Evolutionary conservation across 306 rosid genomes (phyloP).

Genomic region (Cicer judaicum): DNA sequence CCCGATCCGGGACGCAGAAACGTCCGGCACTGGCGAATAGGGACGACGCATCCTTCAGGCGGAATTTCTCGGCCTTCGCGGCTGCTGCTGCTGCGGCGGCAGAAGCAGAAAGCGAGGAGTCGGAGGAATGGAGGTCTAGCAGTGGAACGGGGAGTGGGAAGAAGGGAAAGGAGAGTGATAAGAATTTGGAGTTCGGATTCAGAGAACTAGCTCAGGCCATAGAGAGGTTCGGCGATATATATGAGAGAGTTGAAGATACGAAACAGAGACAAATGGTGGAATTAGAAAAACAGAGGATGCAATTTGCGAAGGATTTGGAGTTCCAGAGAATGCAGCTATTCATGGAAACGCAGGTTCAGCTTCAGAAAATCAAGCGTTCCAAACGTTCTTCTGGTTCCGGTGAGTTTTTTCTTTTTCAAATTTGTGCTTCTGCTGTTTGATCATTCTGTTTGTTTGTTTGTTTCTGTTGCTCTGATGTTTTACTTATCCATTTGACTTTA

Average conservation of each 20-base stretch:
- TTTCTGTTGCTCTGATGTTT: background rate
- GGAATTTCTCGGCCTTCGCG: constrained; percentile 63
- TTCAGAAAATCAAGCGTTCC: constrained; percentile 67
- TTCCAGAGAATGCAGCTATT: constrained; percentile 70
- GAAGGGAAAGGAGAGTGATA: constrained; percentile 32
- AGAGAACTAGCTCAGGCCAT: constrained; percentile 67
- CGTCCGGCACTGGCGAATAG: constrained; percentile 50
- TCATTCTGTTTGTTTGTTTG: background rate
- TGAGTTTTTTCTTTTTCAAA: constrained; percentile 39
- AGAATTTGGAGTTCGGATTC: constrained; percentile 43
- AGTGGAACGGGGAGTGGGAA: constrained; percentile 34
- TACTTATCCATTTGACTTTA: background rate
- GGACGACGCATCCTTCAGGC: constrained; percentile 45
- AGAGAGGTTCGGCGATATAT: constrained; percentile 63
- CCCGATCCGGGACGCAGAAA: constrained; percentile 68
- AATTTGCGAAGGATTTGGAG: constrained; percentile 78
- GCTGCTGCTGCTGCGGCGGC: constrained; percentile 53
- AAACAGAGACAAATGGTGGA: constrained; percentile 77
- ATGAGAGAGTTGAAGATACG: constrained; percentile 69
- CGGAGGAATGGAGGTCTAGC: constrained; percentile 50
- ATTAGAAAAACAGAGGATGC: constrained; percentile 86
- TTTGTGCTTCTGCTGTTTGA: background rate
- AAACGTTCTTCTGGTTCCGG: constrained; percentile 59
- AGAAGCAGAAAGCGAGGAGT: constrained; percentile 48
- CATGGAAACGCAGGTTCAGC: constrained; percentile 73